A percentile compares a stretch with the other conserved stretches of the same genome.
Conservation (phyloP, 148 eudicot species). For the Selenicereus undatus region DNA sequence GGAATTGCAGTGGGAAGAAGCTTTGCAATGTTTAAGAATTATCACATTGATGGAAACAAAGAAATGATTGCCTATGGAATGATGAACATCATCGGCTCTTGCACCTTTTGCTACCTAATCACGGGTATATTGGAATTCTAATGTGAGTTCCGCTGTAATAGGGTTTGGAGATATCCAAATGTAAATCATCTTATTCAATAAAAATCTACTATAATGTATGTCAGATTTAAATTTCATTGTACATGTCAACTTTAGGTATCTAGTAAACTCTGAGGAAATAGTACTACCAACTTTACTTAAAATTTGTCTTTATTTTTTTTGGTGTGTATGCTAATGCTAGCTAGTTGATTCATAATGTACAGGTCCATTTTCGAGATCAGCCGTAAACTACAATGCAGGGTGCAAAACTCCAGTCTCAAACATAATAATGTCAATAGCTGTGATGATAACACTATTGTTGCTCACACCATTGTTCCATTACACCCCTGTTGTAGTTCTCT, state of each 20-base stretch:
- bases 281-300: too few relatives aligned
- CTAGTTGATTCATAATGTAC: too few relatives aligned
- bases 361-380: constrained; percentile 95
- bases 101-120: constrained; percentile 83
- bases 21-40: constrained; percentile 90
- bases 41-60: constrained; percentile 96
- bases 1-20: constrained; percentile 96
- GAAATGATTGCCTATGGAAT: constrained; percentile 95
- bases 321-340: too few relatives aligned
- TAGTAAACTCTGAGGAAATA: too few relatives aligned
- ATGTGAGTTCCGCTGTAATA: too few relatives aligned
- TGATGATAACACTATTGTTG: constrained; percentile 70
- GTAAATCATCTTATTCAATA: too few relatives aligned
- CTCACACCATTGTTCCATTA: constrained; percentile 73
- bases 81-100: constrained; percentile 91
- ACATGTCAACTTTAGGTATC: not conserved
- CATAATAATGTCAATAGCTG: constrained; percentile 80
- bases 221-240: too few relatives aligned
- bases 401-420: constrained; percentile 90
- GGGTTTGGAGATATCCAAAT: too few relatives aligned
- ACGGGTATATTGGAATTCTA: too few relatives aligned
- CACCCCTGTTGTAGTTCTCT: constrained; percentile 86
- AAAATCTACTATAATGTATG: too few relatives aligned
- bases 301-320: too few relatives aligned
- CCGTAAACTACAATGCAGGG: constrained; percentile 94